A percentile compares a stretch with the other conserved stretches of the same genome.
phyloP scores from a whole-genome alignment of 192 early-diverging fungal species.

The Allomyces javanicus region DNA sequence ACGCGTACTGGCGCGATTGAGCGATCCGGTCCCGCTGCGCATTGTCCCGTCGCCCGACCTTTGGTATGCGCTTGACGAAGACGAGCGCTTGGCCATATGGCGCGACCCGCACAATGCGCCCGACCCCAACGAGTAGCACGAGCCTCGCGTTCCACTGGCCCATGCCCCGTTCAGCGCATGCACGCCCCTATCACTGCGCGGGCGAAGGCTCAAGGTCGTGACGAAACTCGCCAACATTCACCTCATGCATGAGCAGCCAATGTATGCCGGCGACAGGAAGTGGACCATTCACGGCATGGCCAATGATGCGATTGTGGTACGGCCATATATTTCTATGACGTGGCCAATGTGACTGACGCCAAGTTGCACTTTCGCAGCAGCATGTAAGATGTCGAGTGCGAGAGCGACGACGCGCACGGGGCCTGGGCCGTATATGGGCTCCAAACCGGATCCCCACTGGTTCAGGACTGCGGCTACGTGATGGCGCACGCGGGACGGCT shows the following conservation, averaged over 20 bases:
- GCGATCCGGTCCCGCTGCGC: no score
- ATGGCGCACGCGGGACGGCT: constrained; percentile 30
- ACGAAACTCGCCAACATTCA: constrained; percentile 49
- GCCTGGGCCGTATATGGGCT: no score
- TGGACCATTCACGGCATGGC: constrained; percentile 59
- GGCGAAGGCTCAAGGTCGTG: constrained; percentile 34
- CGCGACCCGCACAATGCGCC: no score
- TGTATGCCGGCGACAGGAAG: constrained; percentile 18
- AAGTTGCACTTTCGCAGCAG: constrained; percentile 27
- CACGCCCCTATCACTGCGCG: no score
- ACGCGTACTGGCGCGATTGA: no score
- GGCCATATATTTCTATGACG: constrained; percentile 50
- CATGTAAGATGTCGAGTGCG: constrained; percentile 8
- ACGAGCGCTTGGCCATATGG: constrained; percentile 3
- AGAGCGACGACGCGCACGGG: constrained; percentile 7
- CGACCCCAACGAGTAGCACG: no score
- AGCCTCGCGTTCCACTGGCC: no score
- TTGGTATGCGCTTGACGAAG: no score
- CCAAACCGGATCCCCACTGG: no score
- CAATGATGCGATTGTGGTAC: constrained; percentile 48
- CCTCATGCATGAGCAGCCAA: constrained; percentile 37
- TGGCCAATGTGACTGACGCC: constrained; percentile 42
- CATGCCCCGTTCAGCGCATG: no score
- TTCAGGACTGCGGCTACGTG: constrained; percentile 22
- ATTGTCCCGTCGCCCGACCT: no score